Percentiles rank a stretch among this genome's conserved stretches.
Conservation (phyloP, 83 land plant species). For the Picea abies region DNA sequence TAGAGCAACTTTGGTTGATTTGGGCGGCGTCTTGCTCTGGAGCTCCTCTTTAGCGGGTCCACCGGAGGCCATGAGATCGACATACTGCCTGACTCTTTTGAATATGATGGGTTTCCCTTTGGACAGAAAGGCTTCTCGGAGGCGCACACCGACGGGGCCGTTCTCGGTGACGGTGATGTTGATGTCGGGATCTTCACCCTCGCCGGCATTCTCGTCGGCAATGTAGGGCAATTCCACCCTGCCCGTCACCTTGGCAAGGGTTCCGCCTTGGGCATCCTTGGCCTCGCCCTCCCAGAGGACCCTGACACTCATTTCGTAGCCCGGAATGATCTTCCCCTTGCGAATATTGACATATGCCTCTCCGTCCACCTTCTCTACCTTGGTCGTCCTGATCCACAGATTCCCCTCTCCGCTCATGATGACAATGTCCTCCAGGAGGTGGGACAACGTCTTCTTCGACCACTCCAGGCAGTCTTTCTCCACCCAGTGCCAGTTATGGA, state of each 20-base stretch:
- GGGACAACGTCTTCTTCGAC: conserved; percentile 59
- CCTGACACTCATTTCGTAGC: conserved; percentile 75
- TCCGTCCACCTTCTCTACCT: conserved; percentile 78
- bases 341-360: conserved; percentile 98
- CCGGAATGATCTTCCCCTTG: conserved; percentile 98
- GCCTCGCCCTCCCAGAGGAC: conserved; percentile 85
- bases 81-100: conserved; percentile 66
- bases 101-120: conserved; percentile 75
- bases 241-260: conserved; percentile 54
- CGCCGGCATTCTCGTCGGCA: conserved; percentile 95
- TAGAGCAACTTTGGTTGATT: background rate
- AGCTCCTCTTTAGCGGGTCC: conserved; percentile 94
- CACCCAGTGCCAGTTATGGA: conserved; percentile 99
- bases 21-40: conserved; percentile 47
- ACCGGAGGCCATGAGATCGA: conserved; percentile 77
- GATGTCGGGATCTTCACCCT: conserved; percentile 90
- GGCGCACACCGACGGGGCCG: conserved; percentile 64
- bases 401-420: conserved; percentile 59
- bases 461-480: conserved; percentile 93
- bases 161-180: conserved; percentile 69
- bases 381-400: conserved; percentile 63
- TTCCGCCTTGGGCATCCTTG: conserved; percentile 52
- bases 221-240: conserved; percentile 86
- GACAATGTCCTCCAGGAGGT: conserved; percentile 59
- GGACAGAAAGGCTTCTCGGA: conserved; percentile 76